Percentiles rank a stretch among this genome's conserved stretches.
Conservation (phyloP, 495 filamentous ascomycete genomes). For the Aspergillus leporis region DNA sequence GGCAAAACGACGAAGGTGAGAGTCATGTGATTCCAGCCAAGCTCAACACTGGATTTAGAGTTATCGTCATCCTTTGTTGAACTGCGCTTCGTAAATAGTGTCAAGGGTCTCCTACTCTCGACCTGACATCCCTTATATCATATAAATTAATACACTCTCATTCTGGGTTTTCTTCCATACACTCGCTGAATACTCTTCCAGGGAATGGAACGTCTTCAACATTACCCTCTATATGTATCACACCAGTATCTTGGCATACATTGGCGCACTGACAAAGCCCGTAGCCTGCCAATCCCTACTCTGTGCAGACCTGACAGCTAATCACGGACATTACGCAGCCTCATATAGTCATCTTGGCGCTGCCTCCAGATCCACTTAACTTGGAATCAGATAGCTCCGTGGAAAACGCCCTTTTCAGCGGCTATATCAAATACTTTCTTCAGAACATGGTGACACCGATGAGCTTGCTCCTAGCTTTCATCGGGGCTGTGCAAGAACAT, state of each 20-base stretch:
- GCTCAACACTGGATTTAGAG: neutral
- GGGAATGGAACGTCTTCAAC: neutral
- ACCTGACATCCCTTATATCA: neutral
- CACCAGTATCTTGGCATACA: neutral
- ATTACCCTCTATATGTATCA: neutral
- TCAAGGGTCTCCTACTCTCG: too few relatives aligned
- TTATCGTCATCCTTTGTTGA: neutral
- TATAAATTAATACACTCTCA: neutral
- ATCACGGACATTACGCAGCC: neutral
- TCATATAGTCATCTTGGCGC: neutral
- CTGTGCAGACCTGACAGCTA: neutral
- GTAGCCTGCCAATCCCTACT: neutral
- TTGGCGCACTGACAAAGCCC: neutral
- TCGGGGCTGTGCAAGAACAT: neutral
- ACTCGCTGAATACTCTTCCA: neutral
- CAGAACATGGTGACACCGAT: neutral
- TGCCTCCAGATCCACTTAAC: neutral
- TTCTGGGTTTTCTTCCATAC: too few relatives aligned
- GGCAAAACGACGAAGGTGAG: neutral
- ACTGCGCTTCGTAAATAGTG: neutral
- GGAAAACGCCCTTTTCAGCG: neutral
- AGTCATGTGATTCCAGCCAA: conserved; percentile 9
- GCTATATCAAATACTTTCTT: too few relatives aligned
- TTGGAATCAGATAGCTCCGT: neutral
- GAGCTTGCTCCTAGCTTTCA: neutral